phyloP scores from a whole-genome alignment of 495 filamentous ascomycete genomes.

The Aspergillus carlsbadensis region DNA sequence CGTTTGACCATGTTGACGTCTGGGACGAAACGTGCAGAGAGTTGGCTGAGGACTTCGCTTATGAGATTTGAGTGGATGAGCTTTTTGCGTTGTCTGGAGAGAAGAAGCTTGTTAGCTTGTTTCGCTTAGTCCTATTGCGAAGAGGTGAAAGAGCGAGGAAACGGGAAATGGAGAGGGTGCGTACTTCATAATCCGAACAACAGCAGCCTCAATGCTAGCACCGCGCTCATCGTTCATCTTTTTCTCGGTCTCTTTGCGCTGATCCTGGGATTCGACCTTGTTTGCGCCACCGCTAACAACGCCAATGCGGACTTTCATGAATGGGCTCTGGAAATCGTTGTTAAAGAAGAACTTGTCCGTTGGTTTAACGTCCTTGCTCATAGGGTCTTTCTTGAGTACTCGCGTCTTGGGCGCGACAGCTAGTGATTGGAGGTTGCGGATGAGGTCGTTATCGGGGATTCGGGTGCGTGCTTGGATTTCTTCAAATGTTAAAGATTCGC shows the following conservation, averaged over 20 bases:
- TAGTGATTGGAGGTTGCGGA: conserved; percentile 79
- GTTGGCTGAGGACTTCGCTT: conserved; percentile 78
- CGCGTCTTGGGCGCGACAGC: conserved; percentile 82
- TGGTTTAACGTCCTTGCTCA: conserved; percentile 75
- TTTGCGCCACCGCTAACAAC: conserved; percentile 65
- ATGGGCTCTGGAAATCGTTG: conserved; percentile 74
- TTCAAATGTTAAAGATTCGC: conserved; percentile 69
- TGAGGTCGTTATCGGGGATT: conserved; percentile 76
- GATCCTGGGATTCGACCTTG: conserved; percentile 80
- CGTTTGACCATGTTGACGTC: conserved; percentile 90
- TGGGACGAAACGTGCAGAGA: conserved; percentile 78
- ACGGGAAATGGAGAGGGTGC: conserved; percentile 23
- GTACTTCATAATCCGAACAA: conserved; percentile 97
- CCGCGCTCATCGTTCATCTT: conserved; percentile 79
- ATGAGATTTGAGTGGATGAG: conserved; percentile 78
- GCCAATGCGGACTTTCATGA: conserved; percentile 83
- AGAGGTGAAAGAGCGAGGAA: conserved; percentile 1
- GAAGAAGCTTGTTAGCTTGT: not conserved
- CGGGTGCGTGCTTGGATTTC: conserved; percentile 82
- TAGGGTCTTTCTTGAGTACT: conserved; percentile 79
- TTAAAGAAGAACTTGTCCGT: conserved; percentile 87
- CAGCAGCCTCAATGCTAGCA: conserved; percentile 78
- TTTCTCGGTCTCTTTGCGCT: conserved; percentile 82
- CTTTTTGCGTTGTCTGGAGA: conserved; percentile 78
- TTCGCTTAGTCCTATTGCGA: not conserved